Percentiles rank a stretch among this genome's conserved stretches.
Conservation (phyloP, 371 early-diverging fungal species). For the Rhizopus sp. region DNA sequence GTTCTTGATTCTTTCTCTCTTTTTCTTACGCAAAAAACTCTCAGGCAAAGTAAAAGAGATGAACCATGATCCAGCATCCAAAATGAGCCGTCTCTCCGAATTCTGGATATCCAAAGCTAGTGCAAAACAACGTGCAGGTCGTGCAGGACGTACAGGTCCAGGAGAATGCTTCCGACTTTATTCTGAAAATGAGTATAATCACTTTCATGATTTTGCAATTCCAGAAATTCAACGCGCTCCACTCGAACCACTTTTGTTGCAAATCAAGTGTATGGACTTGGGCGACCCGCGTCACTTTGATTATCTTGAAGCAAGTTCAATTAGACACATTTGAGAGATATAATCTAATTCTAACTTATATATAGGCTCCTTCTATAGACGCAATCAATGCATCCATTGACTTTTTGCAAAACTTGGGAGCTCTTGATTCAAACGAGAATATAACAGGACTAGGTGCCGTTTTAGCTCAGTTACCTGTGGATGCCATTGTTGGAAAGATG, state of each 20-base stretch:
- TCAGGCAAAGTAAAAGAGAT: constrained; percentile 71
- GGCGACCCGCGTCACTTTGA: constrained; percentile 58
- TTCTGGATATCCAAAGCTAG: constrained; percentile 96
- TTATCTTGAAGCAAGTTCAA: constrained; percentile 49
- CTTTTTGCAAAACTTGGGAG: constrained; percentile 60
- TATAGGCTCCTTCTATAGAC: constrained; percentile 58
- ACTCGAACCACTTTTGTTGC: constrained; percentile 75
- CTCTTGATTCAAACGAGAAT: constrained; percentile 54
- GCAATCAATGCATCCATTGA: constrained; percentile 64
- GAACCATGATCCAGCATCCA: constrained; percentile 49
- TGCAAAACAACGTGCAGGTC: constrained; percentile 96
- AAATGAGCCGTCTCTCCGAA: constrained; percentile 66
- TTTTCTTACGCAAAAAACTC: too few relatives aligned
- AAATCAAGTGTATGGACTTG: constrained; percentile 70
- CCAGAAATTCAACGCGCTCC: constrained; percentile 96
- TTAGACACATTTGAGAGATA: constrained; percentile 25
- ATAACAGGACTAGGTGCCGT: constrained; percentile 86
- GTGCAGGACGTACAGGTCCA: constrained; percentile 97
- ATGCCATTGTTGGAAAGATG: constrained; percentile 87
- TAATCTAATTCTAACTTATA: constrained; percentile 19
- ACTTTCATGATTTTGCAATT: constrained; percentile 81
- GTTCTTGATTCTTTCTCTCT: constrained; percentile 26
- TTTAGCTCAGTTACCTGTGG: constrained; percentile 84
- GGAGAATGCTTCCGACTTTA: constrained; percentile 98
- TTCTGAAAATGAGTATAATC: constrained; percentile 91